Evolutionary conservation across 208 protist genomes (phyloP).

Genomic region (Trypanosoma rangeli): DNA sequence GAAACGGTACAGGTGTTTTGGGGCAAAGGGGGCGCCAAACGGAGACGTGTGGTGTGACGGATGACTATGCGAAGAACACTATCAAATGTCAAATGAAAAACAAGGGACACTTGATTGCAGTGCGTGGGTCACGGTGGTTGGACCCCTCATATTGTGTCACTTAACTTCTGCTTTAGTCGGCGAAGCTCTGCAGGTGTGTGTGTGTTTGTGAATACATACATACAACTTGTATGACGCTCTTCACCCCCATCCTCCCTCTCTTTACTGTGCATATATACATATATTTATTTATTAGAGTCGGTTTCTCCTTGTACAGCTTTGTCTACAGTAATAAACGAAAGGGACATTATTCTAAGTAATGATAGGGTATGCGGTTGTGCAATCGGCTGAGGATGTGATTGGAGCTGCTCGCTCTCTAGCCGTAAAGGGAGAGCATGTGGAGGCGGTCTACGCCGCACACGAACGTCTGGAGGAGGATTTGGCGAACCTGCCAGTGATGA

Average conservation of each 20-base stretch:
- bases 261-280: conserved; percentile 1
- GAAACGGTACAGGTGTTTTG: conserved; percentile 55
- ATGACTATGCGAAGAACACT: neutral
- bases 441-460: conserved; percentile 26
- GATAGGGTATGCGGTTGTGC: neutral
- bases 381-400: neutral
- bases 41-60: neutral
- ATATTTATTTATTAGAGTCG: neutral
- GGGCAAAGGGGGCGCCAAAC: neutral
- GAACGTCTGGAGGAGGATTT: conserved; percentile 27
- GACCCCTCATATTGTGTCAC: neutral
- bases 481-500: conserved; percentile 23
- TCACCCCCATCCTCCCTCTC: neutral
- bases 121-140: neutral
- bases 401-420: conserved; percentile 19
- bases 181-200: neutral
- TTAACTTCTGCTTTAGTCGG: neutral
- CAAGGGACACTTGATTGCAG: neutral
- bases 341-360: neutral
- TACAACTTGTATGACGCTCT: neutral
- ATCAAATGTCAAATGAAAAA: neutral
- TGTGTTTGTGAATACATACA: neutral
- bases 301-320: neutral
- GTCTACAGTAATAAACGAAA: conserved; percentile 2
- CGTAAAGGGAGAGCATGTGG: conserved; percentile 15